phyloP scores from a whole-genome alignment of 2,329 filamentous ascomycete species.

The Xylaria hypoxylon region DNA sequence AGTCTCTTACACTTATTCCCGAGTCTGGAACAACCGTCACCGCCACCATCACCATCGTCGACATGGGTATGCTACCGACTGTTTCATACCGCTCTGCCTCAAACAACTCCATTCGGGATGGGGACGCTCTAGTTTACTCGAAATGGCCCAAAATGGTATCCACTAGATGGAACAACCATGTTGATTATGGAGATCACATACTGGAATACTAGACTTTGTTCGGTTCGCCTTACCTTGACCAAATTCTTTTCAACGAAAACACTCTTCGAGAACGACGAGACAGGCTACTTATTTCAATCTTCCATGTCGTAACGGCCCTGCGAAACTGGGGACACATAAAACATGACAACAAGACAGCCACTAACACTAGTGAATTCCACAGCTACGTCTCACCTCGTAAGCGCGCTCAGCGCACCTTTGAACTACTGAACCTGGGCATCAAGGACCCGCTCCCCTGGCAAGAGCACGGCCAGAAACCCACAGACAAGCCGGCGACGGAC shows the following conservation, averaged over 20 bases:
- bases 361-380: slow-evolving; percentile 21
- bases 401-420: slow-evolving; percentile 89
- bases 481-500: slow-evolving; percentile 51
- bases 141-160: not conserved
- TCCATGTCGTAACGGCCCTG: not conserved
- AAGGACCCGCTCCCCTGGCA: slow-evolving; percentile 78
- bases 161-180: not conserved
- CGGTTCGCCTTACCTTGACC: not conserved
- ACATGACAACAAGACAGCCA: not conserved
- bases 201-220: not conserved
- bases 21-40: not conserved
- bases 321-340: not conserved
- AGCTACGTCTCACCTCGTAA: slow-evolving; percentile 88
- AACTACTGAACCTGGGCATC: slow-evolving; percentile 82
- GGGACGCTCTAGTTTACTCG: not conserved
- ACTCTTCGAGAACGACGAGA: not conserved
- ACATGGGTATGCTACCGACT: not conserved
- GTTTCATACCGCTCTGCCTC: not conserved
- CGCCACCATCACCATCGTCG: not conserved
- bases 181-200: not conserved
- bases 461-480: slow-evolving; percentile 55
- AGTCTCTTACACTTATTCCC: not conserved
- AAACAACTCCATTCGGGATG: not conserved
- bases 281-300: not conserved
- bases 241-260: not conserved